Percentiles rank a stretch among this genome's conserved stretches.
These are phyloP conservation scores for Fusarium piperis DNA, from an alignment of 2,329 filamentous ascomycete species.

Conservation along the genomic window DNA sequence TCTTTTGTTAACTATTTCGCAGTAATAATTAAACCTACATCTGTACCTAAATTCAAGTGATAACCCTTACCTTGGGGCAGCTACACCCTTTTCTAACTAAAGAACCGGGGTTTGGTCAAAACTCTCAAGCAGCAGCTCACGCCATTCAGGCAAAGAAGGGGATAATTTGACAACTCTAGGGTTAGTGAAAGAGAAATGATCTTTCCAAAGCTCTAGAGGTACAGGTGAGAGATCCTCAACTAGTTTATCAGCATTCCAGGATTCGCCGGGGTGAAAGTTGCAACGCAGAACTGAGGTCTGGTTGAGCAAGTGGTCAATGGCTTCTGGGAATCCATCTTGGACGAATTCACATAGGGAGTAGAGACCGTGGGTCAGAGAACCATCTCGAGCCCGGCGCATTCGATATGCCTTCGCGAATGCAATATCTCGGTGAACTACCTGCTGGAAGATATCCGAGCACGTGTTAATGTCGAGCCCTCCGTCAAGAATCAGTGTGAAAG, in stretches of 20 bases:
- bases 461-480: accelerated
- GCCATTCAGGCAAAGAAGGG: background rate
- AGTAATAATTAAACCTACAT: too few relatives aligned
- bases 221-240: background rate
- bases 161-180: background rate
- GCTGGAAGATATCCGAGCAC: constrained; percentile 6
- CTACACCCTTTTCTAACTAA: too few relatives aligned
- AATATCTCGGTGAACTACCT: background rate
- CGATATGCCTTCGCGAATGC: background rate
- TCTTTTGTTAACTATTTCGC: too few relatives aligned
- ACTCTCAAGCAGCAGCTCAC: background rate
- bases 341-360: background rate
- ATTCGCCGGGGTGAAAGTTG: too few relatives aligned
- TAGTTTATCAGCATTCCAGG: background rate
- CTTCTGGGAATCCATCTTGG: background rate
- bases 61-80: too few relatives aligned
- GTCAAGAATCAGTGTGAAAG: background rate
- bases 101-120: too few relatives aligned
- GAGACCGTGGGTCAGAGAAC: background rate
- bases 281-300: too few relatives aligned
- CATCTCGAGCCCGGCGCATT: too few relatives aligned
- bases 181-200: background rate
- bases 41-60: too few relatives aligned
- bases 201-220: background rate
- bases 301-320: background rate